These are phyloP conservation scores for Hypoxylon perforatum DNA, from an alignment of 495 filamentous ascomycete species.

Conservation along the genomic window DNA sequence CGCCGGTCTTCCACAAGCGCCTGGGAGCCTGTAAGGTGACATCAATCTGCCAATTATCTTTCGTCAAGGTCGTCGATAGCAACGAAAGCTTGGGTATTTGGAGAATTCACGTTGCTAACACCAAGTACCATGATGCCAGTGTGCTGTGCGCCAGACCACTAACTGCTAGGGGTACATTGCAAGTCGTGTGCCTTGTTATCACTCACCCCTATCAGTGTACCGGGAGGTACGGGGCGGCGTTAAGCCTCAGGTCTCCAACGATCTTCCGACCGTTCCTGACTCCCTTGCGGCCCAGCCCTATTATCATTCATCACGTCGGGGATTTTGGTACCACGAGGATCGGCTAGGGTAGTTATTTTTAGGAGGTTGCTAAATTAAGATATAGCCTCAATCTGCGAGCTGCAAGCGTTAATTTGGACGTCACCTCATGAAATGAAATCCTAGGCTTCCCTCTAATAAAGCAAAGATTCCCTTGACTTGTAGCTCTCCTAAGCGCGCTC, in stretches of 20 bases:
- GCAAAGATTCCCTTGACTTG: conserved; percentile 12
- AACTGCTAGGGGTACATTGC: conserved; percentile 33
- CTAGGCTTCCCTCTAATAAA: conserved; percentile 4
- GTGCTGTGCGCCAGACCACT: conserved; percentile 18
- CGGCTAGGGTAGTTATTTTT: conserved; percentile 38
- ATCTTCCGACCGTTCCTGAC: conserved; percentile 21
- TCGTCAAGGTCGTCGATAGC: conserved; percentile 1
- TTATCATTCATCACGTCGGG: conserved; percentile 23
- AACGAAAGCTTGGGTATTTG: conserved; percentile 4
- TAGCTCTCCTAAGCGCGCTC: conserved; percentile 36
- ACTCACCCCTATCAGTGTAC: conserved; percentile 36
- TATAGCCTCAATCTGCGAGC: conserved; percentile 45
- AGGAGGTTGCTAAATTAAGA: conserved; percentile 45
- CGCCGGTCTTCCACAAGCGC: conserved; percentile 39
- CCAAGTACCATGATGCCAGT: conserved; percentile 17
- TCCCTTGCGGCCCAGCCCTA: conserved; percentile 32
- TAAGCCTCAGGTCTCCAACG: conserved; percentile 23
- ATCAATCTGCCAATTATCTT: conserved; percentile 9
- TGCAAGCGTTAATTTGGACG: conserved; percentile 43
- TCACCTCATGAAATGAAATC: conserved; percentile 32
- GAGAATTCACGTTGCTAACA: neutral
- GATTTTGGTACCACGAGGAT: conserved; percentile 31
- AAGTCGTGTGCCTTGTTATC: conserved; percentile 25
- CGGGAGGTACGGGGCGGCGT: conserved; percentile 20
- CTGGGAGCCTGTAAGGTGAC: neutral